Base-by-base conservation (phyloP, 441 rosid species). In the Pelargonium cotyledonis region DNA sequence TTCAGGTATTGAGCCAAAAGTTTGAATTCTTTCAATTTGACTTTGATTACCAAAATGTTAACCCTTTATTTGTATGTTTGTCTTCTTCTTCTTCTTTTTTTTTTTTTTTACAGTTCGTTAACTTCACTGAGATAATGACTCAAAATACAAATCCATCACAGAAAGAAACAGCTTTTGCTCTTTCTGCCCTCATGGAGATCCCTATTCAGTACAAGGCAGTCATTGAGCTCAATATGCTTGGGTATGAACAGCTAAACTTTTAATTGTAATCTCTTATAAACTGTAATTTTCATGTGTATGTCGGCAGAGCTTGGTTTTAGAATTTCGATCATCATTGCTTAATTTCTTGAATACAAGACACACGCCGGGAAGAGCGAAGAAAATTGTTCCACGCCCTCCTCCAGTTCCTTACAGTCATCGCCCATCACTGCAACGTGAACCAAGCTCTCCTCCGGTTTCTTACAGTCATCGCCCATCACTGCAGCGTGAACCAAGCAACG, bases 171-270 rank as follows among this genome's bases (percentile, higher is more conserved):
- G 87, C 85, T 2, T 92, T 92, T 80, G 98, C 98, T 68, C 91
- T 92, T 44, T 87, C 95, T 70, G 94, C 98, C 15, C 79, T 92
- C 49, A 92, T 92, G 98, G 98, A 92, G 85, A 86, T 90, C 40
- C 96, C 96, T 2, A 7, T 85, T 26, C 98, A 92, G 68, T 90
- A 85, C 69, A 90, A 78, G 76, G 96, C 96, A 69, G 76, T 83
- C 19, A 63, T 68, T 35, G 95, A 88, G 68, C 76, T 84, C 35
- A 70, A 78, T 9, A 43, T 90, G 65, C 77, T 88, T 16, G 91
- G 96, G 96, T 89, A 85, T 46, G 81, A 26, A 58, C 70, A 51
- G n/a, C 46, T 19, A 58, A 67, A 11, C 31, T 43, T 67, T 46
- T 57, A 12, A 35, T 8, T 12, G 71, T 58, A 21, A 67, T 18